Percentiles rank a stretch among this genome's conserved stretches.
Evolutionary conservation across 2,329 filamentous ascomycete species (phyloP).

Genomic region (Pestalotiopsis sp.): DNA sequence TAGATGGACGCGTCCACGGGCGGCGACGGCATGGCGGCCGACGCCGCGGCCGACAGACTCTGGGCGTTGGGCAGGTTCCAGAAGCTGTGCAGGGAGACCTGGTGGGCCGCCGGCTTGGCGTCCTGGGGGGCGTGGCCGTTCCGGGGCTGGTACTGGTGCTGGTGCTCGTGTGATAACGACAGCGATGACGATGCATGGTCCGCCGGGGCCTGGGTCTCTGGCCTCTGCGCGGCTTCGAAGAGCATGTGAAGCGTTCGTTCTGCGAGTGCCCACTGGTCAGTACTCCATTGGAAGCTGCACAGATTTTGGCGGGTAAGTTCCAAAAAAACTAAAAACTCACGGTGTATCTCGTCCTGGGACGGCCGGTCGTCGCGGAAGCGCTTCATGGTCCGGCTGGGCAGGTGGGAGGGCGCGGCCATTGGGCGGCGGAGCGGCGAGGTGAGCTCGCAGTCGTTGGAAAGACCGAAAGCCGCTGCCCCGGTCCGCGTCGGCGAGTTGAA

Average conservation of each 20-base stretch:
- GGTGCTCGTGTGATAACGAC: constrained; percentile 10
- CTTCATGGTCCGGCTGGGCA: constrained; percentile 61
- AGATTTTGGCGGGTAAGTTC: neutral
- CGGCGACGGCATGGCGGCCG: constrained; percentile 19
- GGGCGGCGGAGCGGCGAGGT: constrained; percentile 31
- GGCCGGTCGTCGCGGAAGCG: constrained; percentile 60
- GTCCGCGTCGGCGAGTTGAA: constrained; percentile 39
- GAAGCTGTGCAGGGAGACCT: constrained; percentile 60
- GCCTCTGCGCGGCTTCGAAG: constrained; percentile 44
- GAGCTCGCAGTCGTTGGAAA: constrained; percentile 28
- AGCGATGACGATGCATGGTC: constrained; percentile 19
- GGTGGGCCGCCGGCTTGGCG: constrained; percentile 26
- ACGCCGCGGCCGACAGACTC: constrained; percentile 23
- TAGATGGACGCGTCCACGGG: constrained; percentile 18
- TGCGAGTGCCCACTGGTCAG: constrained; percentile 24
- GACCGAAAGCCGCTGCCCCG: neutral
- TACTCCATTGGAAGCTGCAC: neutral
- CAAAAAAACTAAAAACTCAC: constrained; percentile 47
- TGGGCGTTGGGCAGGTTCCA: constrained; percentile 53
- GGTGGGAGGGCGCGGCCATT: constrained; percentile 39
- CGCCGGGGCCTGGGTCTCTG: constrained; percentile 39
- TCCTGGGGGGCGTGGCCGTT: constrained; percentile 15
- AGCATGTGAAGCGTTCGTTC: constrained; percentile 59
- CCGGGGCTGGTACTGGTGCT: neutral
- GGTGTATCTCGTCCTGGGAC: constrained; percentile 53